Evolutionary conservation across 257 asterid genomes (phyloP).

Genomic region (Salvia splendens): DNA sequence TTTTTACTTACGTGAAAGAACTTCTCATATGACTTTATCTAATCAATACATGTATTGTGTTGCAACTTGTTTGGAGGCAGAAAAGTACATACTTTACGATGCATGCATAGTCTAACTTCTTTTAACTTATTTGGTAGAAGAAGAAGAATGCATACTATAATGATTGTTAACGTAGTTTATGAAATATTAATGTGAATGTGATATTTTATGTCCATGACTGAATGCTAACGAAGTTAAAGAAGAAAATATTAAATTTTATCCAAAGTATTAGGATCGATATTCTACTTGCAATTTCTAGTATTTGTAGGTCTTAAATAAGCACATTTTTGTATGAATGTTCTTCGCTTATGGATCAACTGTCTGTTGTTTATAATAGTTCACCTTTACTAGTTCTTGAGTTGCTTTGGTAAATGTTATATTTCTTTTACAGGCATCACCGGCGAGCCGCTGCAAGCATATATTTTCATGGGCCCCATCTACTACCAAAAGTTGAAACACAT

Average conservation of each 20-base stretch:
- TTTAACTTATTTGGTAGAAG: too few species aligned
- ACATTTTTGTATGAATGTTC: too few species aligned
- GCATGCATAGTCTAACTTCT: too few species aligned
- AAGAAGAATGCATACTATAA: neutral
- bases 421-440: slow-evolving; percentile 79
- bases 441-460: slow-evolving; percentile 88
- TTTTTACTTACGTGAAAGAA: neutral
- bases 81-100: neutral
- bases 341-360: too few species aligned
- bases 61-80: slow-evolving; percentile 6
- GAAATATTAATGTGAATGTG: neutral
- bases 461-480: slow-evolving; percentile 98
- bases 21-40: neutral
- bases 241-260: too few species aligned
- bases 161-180: slow-evolving; percentile 1
- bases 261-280: too few species aligned
- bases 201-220: slow-evolving; percentile 1
- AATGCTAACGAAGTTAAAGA: too few species aligned
- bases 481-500: slow-evolving; percentile 98
- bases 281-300: too few species aligned
- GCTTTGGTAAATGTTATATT: slow-evolving; percentile 12
- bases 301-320: too few species aligned
- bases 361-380: slow-evolving; percentile 4
- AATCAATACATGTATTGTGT: neutral
- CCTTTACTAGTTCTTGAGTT: slow-evolving; percentile 4